Percentiles rank a stretch among this genome's conserved stretches.
phyloP scores from a whole-genome alignment of 2,329 filamentous ascomycete species.

The Neofusicoccum ribis region DNA sequence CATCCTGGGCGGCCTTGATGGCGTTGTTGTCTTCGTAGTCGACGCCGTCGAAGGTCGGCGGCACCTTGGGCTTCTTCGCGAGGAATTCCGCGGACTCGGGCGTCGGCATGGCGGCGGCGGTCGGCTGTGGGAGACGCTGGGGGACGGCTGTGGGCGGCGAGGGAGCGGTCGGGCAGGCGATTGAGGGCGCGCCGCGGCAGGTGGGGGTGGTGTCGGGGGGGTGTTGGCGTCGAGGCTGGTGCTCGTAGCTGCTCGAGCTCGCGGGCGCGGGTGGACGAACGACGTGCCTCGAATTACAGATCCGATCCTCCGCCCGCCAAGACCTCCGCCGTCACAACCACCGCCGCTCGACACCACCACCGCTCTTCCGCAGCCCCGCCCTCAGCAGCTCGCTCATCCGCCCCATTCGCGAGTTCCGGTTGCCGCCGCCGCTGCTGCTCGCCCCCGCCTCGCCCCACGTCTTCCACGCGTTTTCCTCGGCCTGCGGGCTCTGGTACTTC shows the following conservation, averaged over 20 bases:
- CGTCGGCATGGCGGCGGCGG: conserved; percentile 66
- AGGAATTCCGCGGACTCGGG: conserved; percentile 81
- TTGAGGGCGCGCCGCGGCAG: conserved; percentile 3
- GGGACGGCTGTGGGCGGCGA: not conserved
- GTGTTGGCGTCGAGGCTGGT: not conserved
- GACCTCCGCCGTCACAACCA: not conserved
- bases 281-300: conserved; percentile 8
- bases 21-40: conserved; percentile 81
- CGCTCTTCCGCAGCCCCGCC: conserved; percentile 15
- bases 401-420: not conserved
- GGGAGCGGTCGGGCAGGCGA: not conserved
- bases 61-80: conserved; percentile 78
- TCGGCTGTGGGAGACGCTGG: not conserved
- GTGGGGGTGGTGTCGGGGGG: not conserved
- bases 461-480: conserved; percentile 30
- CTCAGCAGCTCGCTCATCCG: conserved; percentile 13
- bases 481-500: conserved; percentile 34
- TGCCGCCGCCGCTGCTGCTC: not conserved
- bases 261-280: conserved; percentile 8
- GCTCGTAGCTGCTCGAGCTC: not conserved
- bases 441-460: conserved; percentile 24
- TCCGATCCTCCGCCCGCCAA: not conserved
- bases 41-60: conserved; percentile 82
- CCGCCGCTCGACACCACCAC: not conserved
- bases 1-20: conserved; percentile 80